Percentiles rank a stretch among this genome's conserved stretches.
Evolutionary conservation across 768 basidiomycete species (phyloP).

Genomic region (Macrolepiota dolichaula): DNA sequence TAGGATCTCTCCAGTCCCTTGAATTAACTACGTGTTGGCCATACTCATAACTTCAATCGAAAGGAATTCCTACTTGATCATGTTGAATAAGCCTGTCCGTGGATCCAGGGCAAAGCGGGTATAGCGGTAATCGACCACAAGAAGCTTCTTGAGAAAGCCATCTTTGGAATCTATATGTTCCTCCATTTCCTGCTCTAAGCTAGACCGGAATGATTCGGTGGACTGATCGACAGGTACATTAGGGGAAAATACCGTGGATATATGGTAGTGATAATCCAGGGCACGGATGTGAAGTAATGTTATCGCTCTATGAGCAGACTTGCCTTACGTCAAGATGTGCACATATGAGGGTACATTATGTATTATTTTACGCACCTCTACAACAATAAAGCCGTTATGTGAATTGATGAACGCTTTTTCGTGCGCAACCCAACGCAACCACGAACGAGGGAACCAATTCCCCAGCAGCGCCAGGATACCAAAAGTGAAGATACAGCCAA

Average conservation of each 20-base stretch:
- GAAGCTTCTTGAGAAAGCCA: constrained; percentile 47
- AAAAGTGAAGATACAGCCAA: constrained; percentile 60
- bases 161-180: constrained; percentile 27
- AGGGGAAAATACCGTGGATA: constrained; percentile 75
- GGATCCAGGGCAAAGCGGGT: constrained; percentile 88
- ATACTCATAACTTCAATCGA: not conserved
- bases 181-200: constrained; percentile 25
- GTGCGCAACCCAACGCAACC: constrained; percentile 83
- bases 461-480: constrained; percentile 80
- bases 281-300: constrained; percentile 69
- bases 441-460: constrained; percentile 90
- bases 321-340: constrained; percentile 21
- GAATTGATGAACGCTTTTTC: constrained; percentile 81
- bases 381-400: constrained; percentile 72
- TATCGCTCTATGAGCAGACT: constrained; percentile 86
- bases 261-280: constrained; percentile 70
- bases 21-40: constrained; percentile 1
- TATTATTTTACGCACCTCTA: constrained; percentile 64
- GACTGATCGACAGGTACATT: constrained; percentile 19
- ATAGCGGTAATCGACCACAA: constrained; percentile 88
- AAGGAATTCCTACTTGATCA: constrained; percentile 60
- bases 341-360: not conserved
- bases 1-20: constrained; percentile 89
- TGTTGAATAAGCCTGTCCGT: constrained; percentile 73
- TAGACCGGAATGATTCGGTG: constrained; percentile 22